phyloP scores from a whole-genome alignment of 2,329 filamentous ascomycete genomes.

The Cladophialophora carrionii region DNA sequence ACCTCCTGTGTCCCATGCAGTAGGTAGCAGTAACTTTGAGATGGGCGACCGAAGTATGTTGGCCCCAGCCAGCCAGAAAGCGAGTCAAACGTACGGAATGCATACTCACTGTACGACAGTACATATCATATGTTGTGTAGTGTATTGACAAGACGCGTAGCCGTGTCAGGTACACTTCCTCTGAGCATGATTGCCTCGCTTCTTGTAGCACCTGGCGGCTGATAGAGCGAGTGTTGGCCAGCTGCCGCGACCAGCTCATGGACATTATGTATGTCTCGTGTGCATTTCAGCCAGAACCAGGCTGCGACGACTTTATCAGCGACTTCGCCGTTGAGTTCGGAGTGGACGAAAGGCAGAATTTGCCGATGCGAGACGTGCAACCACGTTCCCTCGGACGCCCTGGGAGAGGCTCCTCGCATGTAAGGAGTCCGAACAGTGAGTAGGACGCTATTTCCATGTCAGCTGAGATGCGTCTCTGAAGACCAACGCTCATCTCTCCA shows the following conservation, averaged over 20 bases:
- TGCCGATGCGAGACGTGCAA: conserved; percentile 10
- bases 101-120: background rate
- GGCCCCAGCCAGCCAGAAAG: background rate
- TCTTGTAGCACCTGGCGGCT: no score
- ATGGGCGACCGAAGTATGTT: background rate
- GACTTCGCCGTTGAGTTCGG: conserved; percentile 41
- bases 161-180: no score
- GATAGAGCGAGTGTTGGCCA: no score
- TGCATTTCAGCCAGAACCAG: conserved; percentile 44
- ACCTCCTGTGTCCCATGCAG: background rate
- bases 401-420: conserved; percentile 18
- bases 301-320: conserved; percentile 44
- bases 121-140: background rate
- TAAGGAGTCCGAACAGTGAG: conserved; percentile 19
- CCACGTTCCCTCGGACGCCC: conserved; percentile 1
- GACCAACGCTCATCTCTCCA: background rate
- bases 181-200: no score
- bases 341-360: conserved; percentile 28
- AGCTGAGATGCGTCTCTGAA: background rate
- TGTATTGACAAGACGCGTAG: no score
- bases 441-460: background rate
- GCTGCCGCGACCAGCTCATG: conserved; percentile 43
- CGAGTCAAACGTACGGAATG: background rate
- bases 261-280: conserved; percentile 44
- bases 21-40: background rate